Evolutionary conservation across 441 rosid genomes (phyloP), one percentile per base, ranked within the genome.

Genomic region (Kokia cookei): DNA sequence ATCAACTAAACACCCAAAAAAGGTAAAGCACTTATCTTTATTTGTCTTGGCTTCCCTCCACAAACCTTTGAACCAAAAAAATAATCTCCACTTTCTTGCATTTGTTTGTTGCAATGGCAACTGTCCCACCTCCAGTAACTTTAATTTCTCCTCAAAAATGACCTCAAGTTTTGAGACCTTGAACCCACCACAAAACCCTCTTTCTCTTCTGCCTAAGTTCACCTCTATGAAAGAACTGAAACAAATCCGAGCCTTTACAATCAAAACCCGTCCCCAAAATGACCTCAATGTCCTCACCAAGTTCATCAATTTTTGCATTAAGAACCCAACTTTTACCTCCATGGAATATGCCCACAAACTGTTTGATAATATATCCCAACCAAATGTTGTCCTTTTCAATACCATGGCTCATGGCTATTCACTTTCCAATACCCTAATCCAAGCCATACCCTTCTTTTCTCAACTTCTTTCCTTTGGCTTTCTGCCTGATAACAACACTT

Each of bases 381-480:
- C 86, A 26, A 84, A 84, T 69, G 82, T 85, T 3, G 76, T 80
- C 55, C 74, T 79, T 43, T 89, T 86, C 64, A 93, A 92, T 75
- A 75, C 82, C 57, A 79, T 89, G 76, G 85, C 85, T 75, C 92
- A 90, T 69, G 97, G 96, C 70, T 92, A 87, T 84, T 86, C 98
- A 29, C 92, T 91, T 47, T 83, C 76, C 8, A 45, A 40, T 27
- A 65, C 74, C 13, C 85, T 95, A n/a, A 78, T 81, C 66, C 79
- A 77, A 13, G 94, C 86, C 0, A 61, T 88, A 54, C 8, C 26
- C 40, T 81, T 92, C 75, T 84, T 90, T 35, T 79, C 73, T 69
- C 65, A 73, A 27, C 79, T 88, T 63, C 80, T 92, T 14, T 40
- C 24, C 42, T 40, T 45, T 42, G 87, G 82, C 5, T 69, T 86